These are phyloP conservation scores for Blumeria hordei DNA, from an alignment of 2,329 filamentous ascomycete species.

Conservation along the genomic window DNA sequence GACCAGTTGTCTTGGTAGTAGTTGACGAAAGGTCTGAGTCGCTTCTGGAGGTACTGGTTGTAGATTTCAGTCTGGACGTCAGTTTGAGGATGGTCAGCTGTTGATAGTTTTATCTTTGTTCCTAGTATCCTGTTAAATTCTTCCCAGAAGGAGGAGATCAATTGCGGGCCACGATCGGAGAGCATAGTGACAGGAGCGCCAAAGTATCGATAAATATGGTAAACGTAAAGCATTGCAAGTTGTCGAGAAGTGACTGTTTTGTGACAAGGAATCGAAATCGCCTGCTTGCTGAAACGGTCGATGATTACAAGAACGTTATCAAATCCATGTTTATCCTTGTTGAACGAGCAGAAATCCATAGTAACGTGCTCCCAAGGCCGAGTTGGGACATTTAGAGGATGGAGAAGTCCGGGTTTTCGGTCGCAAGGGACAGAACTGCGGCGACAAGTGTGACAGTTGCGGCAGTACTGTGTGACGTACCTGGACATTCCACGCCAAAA, in stretches of 20 bases:
- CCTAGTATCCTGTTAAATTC: background rate
- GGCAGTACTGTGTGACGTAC: background rate
- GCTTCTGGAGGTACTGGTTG: background rate
- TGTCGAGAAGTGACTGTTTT: background rate
- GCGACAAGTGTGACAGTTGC: background rate
- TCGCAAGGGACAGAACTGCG: background rate
- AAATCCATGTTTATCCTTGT: slow-evolving; percentile 1
- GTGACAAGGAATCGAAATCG: background rate
- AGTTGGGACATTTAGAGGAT: background rate
- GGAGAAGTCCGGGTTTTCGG: slow-evolving; percentile 1
- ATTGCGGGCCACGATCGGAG: background rate
- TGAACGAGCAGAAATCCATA: slow-evolving; percentile 1
- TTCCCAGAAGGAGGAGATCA: background rate
- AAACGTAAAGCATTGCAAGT: background rate
- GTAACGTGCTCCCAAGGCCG: slow-evolving; percentile 1
- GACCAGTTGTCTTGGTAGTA: background rate
- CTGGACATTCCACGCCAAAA: background rate
- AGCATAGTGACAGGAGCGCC: background rate
- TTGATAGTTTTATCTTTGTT: background rate
- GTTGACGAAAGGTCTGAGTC: background rate
- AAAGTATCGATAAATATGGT: background rate
- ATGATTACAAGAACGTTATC: background rate
- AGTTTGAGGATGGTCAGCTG: background rate
- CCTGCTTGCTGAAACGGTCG: background rate
- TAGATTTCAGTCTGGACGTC: background rate